These are phyloP conservation scores for Ajuga reptans DNA, from an alignment of 305 asterid genomes.

Conservation along the genomic window DNA sequence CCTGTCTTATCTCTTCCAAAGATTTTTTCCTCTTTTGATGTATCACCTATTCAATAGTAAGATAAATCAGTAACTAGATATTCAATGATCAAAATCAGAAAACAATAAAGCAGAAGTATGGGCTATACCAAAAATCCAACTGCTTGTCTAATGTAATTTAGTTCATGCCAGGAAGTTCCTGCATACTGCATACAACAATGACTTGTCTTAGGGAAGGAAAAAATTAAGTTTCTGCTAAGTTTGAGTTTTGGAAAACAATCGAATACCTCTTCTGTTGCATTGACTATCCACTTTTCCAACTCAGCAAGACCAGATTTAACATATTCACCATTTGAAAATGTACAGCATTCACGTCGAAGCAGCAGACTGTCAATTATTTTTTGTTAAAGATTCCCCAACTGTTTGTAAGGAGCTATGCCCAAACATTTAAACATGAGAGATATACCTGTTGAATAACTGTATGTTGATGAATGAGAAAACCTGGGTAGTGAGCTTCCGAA, in stretches of 20 bases:
- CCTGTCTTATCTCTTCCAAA: slow-evolving; percentile 83
- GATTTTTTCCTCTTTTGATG: slow-evolving; percentile 94
- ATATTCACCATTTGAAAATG: slow-evolving; percentile 88
- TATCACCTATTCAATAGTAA: slow-evolving; percentile 51
- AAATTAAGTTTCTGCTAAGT: background rate
- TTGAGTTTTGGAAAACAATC: slow-evolving; percentile 4
- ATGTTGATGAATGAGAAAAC: slow-evolving; percentile 89
- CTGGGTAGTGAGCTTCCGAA: slow-evolving; percentile 89
- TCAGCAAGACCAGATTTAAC: slow-evolving; percentile 96
- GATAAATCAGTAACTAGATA: slow-evolving; percentile 5
- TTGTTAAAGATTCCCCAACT: background rate
- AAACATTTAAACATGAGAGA: slow-evolving; percentile 4
- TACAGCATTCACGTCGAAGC: slow-evolving; percentile 97
- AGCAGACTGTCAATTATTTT: slow-evolving; percentile 48
- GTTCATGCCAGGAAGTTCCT: slow-evolving; percentile 97
- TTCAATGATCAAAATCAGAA: background rate
- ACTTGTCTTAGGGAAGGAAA: slow-evolving; percentile 21
- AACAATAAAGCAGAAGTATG: slow-evolving; percentile 8
- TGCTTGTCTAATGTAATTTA: slow-evolving; percentile 91
- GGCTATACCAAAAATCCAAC: slow-evolving; percentile 85
- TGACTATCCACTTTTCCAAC: slow-evolving; percentile 89
- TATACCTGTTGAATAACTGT: slow-evolving; percentile 78
- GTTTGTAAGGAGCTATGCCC: background rate
- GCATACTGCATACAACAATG: slow-evolving; percentile 56
- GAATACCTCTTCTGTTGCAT: slow-evolving; percentile 75